Conservation (phyloP, 1,284 basidiomycete genomes). For the Takashimella tepidaria region DNA sequence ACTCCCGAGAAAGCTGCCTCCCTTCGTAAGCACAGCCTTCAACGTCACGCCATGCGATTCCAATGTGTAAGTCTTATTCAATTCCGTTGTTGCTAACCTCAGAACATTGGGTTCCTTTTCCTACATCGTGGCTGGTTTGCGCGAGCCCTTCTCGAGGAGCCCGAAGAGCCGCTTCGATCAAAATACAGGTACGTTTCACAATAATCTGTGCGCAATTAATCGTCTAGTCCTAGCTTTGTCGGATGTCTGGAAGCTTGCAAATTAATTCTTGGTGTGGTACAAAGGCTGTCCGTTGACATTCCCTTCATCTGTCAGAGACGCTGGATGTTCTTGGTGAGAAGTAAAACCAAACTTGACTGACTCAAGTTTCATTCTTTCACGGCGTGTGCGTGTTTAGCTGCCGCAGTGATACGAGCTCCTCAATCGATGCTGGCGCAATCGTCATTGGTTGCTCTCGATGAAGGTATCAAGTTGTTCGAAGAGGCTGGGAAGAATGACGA, state of each 20-base stretch:
- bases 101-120: conserved; percentile 12
- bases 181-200: conserved; percentile 11
- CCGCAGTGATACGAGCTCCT: conserved; percentile 21
- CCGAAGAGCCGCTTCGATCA: conserved; percentile 21
- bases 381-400: conserved; percentile 22
- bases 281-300: conserved; percentile 4
- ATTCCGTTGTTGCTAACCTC: background rate
- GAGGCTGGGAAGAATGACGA: conserved; percentile 15
- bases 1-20: background rate
- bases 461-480: conserved; percentile 19
- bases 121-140: conserved; percentile 28
- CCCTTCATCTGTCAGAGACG: conserved; percentile 7
- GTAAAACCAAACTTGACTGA: too few relatives aligned
- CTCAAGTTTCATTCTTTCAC: conserved; percentile 17
- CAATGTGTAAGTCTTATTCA: conserved; percentile 6
- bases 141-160: conserved; percentile 22
- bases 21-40: conserved; percentile 4
- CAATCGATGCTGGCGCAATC: conserved; percentile 15
- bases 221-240: conserved; percentile 17
- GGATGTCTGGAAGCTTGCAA: conserved; percentile 23
- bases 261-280: conserved; percentile 11
- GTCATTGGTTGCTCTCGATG: conserved; percentile 14
- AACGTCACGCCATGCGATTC: conserved; percentile 6
- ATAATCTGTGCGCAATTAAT: background rate
- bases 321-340: conserved; percentile 16